Base-by-base conservation (phyloP, 169 alveolate species). In the Eimeria acervulina region DNA sequence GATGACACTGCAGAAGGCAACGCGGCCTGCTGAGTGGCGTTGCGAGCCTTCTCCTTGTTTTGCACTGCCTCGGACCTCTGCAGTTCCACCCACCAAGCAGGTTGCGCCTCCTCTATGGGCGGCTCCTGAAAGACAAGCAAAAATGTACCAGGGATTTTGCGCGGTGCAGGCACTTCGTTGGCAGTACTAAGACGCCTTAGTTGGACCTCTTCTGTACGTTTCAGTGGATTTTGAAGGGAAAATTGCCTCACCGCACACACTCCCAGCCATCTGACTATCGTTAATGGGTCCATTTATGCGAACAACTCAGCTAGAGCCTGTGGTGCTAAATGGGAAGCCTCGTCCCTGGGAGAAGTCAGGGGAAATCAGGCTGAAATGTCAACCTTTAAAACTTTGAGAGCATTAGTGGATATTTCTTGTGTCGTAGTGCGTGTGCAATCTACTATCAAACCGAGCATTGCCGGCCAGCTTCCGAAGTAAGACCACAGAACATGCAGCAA, bases 91-190 rank as follows among this genome's bases (percentile, higher is more conserved):
- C 94, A 87, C 94, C 94, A 87, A 4, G 94, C 94, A 61, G 94
- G 94, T 38, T 87, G 94, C 40, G 94, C 94, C 81, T 87, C 94
- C 83, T 87, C 94, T 40, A 87, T 38, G 83, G 94, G 61, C 33
- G 94, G 94, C n/a, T 87, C 94, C 94, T 87, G 83, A 42, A 40
- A n/a, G 15, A 38, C 61, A 59, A 78, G 15, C 88, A 78, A 21
- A n/a, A 8, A 78, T 28, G 42, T 28, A 12, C 66, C 40, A 28
- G 23, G 63, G 68, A 17, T 42, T 21, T 8, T 76, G 38, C 78
- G 26, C 36, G 31, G 31, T 36, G 31, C 47, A 36, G 17, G 21
- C 51, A 72, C 47, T 33, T 31, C 80, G 80, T 68, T 17, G 12
- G n/a, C 42, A 68, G 28, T 31, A 17, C 26, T n/a, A 6, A 38